Evolutionary conservation across 1,139 yeast genomes (phyloP).

Genomic region (Ogataea hybrid): DNA sequence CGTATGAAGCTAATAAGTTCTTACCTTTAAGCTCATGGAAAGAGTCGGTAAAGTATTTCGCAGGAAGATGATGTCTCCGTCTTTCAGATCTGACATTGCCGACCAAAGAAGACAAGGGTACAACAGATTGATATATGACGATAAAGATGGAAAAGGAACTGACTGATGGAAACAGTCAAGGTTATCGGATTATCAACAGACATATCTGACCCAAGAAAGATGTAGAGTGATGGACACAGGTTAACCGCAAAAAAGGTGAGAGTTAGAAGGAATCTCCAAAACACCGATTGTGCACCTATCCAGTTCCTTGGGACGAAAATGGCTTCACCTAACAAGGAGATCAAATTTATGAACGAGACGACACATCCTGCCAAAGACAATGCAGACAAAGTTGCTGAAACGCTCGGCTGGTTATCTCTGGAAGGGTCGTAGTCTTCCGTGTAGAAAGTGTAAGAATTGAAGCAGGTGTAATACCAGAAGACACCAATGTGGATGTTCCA

Average conservation of each 20-base stretch:
- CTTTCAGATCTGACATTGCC: conserved; percentile 28
- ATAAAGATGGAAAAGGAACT: conserved; percentile 43
- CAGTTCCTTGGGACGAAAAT: conserved; percentile 53
- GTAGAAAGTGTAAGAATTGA: conserved; percentile 53
- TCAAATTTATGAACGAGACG: conserved; percentile 42
- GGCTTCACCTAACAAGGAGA: conserved; percentile 44
- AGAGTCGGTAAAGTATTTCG: conserved; percentile 38
- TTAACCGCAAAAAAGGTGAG: conserved; percentile 34
- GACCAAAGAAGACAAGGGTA: conserved; percentile 47
- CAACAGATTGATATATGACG: conserved; percentile 43
- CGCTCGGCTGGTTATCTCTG: conserved; percentile 48
- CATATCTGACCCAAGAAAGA: conserved; percentile 35
- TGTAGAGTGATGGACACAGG: conserved; percentile 42
- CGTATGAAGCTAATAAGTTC: conserved; percentile 41
- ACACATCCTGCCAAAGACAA: conserved; percentile 53
- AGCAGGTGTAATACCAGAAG: conserved; percentile 59
- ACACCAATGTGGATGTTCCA: conserved; percentile 60
- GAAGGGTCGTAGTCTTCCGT: conserved; percentile 46
- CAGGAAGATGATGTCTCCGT: conserved; percentile 36
- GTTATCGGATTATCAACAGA: conserved; percentile 34
- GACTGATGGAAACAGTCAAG: conserved; percentile 40
- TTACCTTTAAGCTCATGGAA: conserved; percentile 39
- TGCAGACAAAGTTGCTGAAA: conserved; percentile 43
- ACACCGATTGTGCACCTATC: conserved; percentile 50
- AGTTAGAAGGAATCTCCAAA: conserved; percentile 37